Evolutionary conservation across 2,329 filamentous ascomycete species (phyloP).

Genomic region (Lachnellula subtilissima): DNA sequence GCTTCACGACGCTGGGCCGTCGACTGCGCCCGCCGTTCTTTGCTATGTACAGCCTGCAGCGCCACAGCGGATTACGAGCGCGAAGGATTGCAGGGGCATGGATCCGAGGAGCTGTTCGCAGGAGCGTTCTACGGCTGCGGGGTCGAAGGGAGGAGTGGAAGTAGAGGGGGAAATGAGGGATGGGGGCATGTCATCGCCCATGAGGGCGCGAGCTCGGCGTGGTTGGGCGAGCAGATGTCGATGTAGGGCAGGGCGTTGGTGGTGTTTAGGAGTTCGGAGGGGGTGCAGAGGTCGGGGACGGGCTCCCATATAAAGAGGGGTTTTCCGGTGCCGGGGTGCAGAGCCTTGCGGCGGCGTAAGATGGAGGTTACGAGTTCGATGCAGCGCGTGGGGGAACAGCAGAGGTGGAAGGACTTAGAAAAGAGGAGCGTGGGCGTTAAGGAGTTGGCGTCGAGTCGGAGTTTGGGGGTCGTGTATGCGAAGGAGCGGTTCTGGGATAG

Average conservation of each 20-base stretch:
- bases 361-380: constrained; percentile 72
- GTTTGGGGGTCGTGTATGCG: constrained; percentile 81
- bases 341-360: constrained; percentile 47
- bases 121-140: constrained; percentile 48
- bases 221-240: constrained; percentile 72
- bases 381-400: constrained; percentile 75
- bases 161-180: no score
- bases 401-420: constrained; percentile 78
- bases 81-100: constrained; percentile 60
- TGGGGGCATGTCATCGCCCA: constrained; percentile 45
- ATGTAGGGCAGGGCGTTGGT: constrained; percentile 58
- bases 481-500: constrained; percentile 68
- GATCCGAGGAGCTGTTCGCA: constrained; percentile 59
- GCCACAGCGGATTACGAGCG: constrained; percentile 66
- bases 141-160: constrained; percentile 43
- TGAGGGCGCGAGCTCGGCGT: constrained; percentile 81
- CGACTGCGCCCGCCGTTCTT: constrained; percentile 30
- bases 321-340: constrained; percentile 35
- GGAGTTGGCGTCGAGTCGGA: constrained; percentile 69
- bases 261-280: constrained; percentile 60
- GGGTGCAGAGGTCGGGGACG: constrained; percentile 79
- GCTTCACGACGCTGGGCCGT: constrained; percentile 13
- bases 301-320: constrained; percentile 93
- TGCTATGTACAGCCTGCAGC: constrained; percentile 67
- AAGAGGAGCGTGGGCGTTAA: constrained; percentile 62